phyloP scores from a whole-genome alignment of 495 filamentous ascomycete species.

The Tuber borchii region DNA sequence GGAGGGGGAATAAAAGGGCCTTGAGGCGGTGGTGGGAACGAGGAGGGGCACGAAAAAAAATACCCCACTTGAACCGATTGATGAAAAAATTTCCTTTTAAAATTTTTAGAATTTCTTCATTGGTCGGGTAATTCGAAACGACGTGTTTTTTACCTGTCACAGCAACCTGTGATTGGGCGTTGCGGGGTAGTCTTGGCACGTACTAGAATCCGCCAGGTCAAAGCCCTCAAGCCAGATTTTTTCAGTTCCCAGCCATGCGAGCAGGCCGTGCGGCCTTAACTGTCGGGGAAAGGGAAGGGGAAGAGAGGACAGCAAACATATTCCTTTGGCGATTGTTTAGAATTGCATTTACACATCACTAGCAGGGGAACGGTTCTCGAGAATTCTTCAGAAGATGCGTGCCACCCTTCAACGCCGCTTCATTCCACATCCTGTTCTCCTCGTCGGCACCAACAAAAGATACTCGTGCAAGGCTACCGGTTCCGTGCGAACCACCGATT shows the following conservation, averaged over 20 bases:
- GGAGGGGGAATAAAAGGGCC: conserved; percentile 35
- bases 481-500: background rate
- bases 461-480: background rate
- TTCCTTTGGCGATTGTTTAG: background rate
- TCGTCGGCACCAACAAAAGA: background rate
- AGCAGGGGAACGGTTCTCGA: background rate
- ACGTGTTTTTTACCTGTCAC: conserved; percentile 14
- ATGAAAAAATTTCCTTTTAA: conserved; percentile 21
- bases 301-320: background rate
- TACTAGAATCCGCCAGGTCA: background rate
- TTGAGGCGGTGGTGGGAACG: conserved; percentile 22
- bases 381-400: background rate
- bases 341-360: background rate
- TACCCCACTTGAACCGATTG: conserved; percentile 28
- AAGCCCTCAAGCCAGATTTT: background rate
- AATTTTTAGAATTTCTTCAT: conserved; percentile 18
- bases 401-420: background rate
- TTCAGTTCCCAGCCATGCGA: background rate
- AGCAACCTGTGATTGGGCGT: background rate
- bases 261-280: background rate
- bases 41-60: conserved; percentile 40
- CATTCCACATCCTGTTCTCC: background rate
- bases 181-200: background rate
- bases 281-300: background rate
- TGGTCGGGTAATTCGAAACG: conserved; percentile 20